Conservation (phyloP, 805 yeast genomes). For the Saturnispora quitensis region DNA sequence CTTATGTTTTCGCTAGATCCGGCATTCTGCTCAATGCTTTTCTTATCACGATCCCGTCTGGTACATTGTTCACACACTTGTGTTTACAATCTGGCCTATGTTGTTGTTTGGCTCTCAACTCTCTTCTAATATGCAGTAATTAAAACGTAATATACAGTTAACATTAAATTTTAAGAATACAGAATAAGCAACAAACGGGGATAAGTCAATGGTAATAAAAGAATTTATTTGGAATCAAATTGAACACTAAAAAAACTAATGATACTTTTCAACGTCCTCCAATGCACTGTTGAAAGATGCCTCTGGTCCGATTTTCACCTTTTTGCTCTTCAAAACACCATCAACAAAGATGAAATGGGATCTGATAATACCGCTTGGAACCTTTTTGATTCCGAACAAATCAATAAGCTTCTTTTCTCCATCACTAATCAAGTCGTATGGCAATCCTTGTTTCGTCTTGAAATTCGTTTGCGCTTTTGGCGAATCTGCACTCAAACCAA, state of each 20-base stretch:
- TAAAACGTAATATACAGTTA: neutral
- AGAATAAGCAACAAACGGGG: neutral
- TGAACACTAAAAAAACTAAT: neutral
- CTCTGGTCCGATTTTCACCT: conserved; percentile 50
- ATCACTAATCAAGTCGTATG: conserved; percentile 70
- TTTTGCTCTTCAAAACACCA: conserved; percentile 53
- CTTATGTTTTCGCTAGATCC: neutral
- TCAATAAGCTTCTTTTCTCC: conserved; percentile 62
- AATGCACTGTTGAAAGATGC: conserved; percentile 52
- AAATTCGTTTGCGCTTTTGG: conserved; percentile 71
- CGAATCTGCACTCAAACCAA: conserved; percentile 80
- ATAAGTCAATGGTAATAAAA: no score
- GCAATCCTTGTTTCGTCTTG: conserved; percentile 61
- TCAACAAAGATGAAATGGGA: conserved; percentile 88
- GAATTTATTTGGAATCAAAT: neutral
- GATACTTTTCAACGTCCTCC: conserved; percentile 41
- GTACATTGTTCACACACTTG: neutral
- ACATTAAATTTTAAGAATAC: neutral
- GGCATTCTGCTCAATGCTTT: neutral
- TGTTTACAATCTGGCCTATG: neutral
- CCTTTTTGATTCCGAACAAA: conserved; percentile 73
- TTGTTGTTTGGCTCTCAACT: neutral
- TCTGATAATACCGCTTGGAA: conserved; percentile 65
- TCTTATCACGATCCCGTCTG: no score
- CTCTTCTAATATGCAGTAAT: neutral